These are phyloP conservation scores for Irineochytrium annulatum DNA, from an alignment of 192 early-diverging fungal genomes.

Conservation along the genomic window DNA sequence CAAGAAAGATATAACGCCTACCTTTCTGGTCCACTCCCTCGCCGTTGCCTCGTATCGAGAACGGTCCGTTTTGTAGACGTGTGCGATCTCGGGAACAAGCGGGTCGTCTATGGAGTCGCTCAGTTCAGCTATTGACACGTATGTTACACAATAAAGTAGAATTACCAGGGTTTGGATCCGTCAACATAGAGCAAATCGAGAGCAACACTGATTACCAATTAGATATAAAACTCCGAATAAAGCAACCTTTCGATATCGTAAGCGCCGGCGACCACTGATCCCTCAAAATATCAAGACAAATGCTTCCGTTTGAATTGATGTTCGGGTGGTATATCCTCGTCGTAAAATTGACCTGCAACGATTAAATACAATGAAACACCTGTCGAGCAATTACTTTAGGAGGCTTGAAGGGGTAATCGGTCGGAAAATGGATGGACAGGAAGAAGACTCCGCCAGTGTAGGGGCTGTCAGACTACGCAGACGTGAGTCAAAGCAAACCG, in stretches of 20 bases:
- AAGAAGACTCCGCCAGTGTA: slow-evolving; percentile 95
- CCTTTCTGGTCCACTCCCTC: slow-evolving; percentile 90
- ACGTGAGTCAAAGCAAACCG: neutral
- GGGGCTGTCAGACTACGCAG: slow-evolving; percentile 77
- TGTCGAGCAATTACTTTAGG: slow-evolving; percentile 69
- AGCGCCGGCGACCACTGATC: slow-evolving; percentile 99
- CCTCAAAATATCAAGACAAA: slow-evolving; percentile 96
- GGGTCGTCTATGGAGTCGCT: slow-evolving; percentile 65
- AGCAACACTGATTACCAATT: slow-evolving; percentile 64
- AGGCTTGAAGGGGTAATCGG: slow-evolving; percentile 97
- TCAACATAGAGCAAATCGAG: slow-evolving; percentile 97
- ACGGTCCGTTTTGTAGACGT: slow-evolving; percentile 95
- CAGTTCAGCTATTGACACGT: neutral
- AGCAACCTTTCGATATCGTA: slow-evolving; percentile 88
- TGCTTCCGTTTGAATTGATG: slow-evolving; percentile 97
- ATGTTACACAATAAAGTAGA: neutral
- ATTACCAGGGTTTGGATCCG: slow-evolving; percentile 91
- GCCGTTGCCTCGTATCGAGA: slow-evolving; percentile 83
- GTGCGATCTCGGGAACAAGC: slow-evolving; percentile 96
- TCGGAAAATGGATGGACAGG: slow-evolving; percentile 96
- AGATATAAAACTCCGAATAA: neutral
- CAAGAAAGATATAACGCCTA: too few species aligned
- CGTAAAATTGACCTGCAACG: slow-evolving; percentile 78
- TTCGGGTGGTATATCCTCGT: slow-evolving; percentile 98
- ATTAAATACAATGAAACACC: neutral